Conservation (phyloP, 73 alveolate species). For the Symbiodinium natans region DNA sequence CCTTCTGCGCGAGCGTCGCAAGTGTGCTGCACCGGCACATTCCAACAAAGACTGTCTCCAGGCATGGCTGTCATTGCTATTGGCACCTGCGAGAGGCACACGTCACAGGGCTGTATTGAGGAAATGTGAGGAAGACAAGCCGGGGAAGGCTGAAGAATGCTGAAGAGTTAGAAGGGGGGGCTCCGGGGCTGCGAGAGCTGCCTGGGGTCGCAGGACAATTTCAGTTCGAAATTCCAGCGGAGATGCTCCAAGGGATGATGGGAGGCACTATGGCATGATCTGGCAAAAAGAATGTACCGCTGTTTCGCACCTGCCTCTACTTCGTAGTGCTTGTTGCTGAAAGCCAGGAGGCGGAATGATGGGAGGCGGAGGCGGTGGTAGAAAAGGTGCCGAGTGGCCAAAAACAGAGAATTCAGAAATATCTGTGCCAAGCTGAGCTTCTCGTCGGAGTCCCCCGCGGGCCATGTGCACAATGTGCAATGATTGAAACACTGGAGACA, state of each 20-base stretch:
- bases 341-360: slow-evolving; percentile 1
- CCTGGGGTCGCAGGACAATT: slow-evolving; percentile 40
- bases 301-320: no score
- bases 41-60: neutral
- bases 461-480: neutral
- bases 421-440: neutral
- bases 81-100: slow-evolving; percentile 43
- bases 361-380: slow-evolving; percentile 62
- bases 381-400: slow-evolving; percentile 92
- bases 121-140: no score
- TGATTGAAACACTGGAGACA: neutral
- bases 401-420: slow-evolving; percentile 79
- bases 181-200: no score
- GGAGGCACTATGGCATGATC: slow-evolving; percentile 8
- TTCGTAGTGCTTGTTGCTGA: no score
- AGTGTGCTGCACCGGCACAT: no score
- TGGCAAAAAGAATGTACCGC: neutral
- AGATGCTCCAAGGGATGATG: slow-evolving; percentile 88
- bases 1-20: no score
- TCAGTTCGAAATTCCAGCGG: slow-evolving; percentile 82
- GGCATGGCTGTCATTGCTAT: slow-evolving; percentile 31
- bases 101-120: no score
- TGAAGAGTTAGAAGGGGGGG: no score
- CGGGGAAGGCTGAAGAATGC: no score
- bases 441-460: neutral